Evolutionary conservation across 1,284 basidiomycete species (phyloP), one percentile per base, ranked within the genome.

Genomic region (Wallemia mellicola): DNA sequence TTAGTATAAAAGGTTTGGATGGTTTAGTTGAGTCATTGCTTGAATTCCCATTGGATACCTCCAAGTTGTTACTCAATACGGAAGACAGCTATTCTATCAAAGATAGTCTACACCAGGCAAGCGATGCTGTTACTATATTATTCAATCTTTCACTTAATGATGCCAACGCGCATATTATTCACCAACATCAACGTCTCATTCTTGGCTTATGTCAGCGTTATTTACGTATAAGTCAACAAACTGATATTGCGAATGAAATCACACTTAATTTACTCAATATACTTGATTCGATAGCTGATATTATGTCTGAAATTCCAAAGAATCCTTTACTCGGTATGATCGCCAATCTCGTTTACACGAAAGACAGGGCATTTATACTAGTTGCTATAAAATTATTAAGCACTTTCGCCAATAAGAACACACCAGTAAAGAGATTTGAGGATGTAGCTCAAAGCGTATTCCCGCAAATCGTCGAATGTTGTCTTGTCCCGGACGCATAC

Each of bases 1-100:
- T 86, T 67, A 68, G 76, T 59, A 73, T 89, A 60, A 73, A 72
- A 59, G 72, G 73, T 54, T 78, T 84, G 58, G 81, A 82, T 0
- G 83, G 83, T 2, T 72, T 87, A 33, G 77, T n/a, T n/a, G n/a
- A n/a, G n/a, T n/a, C n/a, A n/a, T n/a, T n/a, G n/a, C n/a, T n/a
- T 64, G 80, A 48, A 11, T 48, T 48, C 38, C 38, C 38, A 17
- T 11, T 48, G 9, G n/a, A 48, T 3, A n/a, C 38, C 9, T 48
- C 38, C 19, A 48, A 48, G 19, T 22, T 5, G 9, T 22, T 48
- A 15, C 19, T n/a, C 7, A 7, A 32, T 9, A 7, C 30, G 19
- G 30, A 32, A 9, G 30, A 32, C 30, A 19, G 9, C 30, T 32
- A 32, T 19, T 7, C 30, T 7, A 7, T 9, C 30, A 32, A 19